Percentiles rank a stretch among this genome's conserved stretches.
These are phyloP conservation scores for Nowakowskiella sp. DNA, from an alignment of 192 early-diverging fungal species.

Conservation along the genomic window DNA sequence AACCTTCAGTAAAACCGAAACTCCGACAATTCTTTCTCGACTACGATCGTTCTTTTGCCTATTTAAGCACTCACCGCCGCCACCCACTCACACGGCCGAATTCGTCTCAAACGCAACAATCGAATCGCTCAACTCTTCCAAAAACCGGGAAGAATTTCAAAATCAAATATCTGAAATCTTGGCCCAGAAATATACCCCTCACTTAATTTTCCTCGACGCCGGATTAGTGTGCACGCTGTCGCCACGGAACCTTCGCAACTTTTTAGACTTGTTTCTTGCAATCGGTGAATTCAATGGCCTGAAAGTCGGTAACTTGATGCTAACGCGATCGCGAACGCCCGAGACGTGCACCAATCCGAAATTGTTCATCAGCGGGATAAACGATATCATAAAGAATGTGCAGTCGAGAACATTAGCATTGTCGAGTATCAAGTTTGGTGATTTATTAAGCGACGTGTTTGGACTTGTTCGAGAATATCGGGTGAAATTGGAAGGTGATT, in stretches of 20 bases:
- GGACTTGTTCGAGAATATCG: slow-evolving; percentile 82
- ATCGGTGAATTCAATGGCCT: slow-evolving; percentile 82
- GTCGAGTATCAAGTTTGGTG: slow-evolving; percentile 69
- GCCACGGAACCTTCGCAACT: slow-evolving; percentile 66
- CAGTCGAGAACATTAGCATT: slow-evolving; percentile 62
- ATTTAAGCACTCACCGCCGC: slow-evolving; percentile 7
- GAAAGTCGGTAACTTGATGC: slow-evolving; percentile 75
- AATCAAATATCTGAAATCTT: slow-evolving; percentile 43
- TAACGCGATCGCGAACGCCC: slow-evolving; percentile 72
- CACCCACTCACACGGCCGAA: background rate
- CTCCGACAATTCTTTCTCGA: slow-evolving; percentile 2
- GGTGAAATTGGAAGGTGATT: slow-evolving; percentile 90
- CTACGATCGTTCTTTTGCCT: slow-evolving; percentile 11
- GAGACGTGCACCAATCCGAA: slow-evolving; percentile 62
- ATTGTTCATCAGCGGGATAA: slow-evolving; percentile 76
- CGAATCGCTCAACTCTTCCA: background rate
- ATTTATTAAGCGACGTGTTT: slow-evolving; percentile 75
- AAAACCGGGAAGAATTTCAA: slow-evolving; percentile 36
- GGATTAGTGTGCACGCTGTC: slow-evolving; percentile 81
- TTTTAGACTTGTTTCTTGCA: slow-evolving; percentile 84
- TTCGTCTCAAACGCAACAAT: background rate
- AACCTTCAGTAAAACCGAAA: slow-evolving; percentile 39
- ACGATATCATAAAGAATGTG: slow-evolving; percentile 62
- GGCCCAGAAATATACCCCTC: slow-evolving; percentile 63
- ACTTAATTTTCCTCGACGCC: slow-evolving; percentile 81